Percentiles rank a stretch among this genome's conserved stretches.
Conservation (phyloP, 257 asterid species). For the Fraxinus excelsior region DNA sequence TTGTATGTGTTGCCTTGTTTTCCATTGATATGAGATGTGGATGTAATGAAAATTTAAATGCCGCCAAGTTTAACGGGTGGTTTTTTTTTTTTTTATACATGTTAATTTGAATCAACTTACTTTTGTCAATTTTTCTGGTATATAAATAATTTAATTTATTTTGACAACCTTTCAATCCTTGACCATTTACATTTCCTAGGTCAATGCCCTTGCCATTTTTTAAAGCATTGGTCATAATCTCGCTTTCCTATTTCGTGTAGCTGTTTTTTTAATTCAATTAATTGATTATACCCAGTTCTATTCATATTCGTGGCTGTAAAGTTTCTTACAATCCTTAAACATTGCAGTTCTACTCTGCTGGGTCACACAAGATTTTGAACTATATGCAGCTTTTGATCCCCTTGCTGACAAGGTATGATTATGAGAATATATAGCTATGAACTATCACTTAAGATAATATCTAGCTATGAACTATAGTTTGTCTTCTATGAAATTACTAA, state of each 20-base stretch:
- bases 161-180: background rate
- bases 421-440: constrained; percentile 17
- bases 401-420: constrained; percentile 95
- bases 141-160: background rate
- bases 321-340: constrained; percentile 24
- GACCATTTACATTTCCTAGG: background rate
- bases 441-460: background rate
- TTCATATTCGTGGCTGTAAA: constrained; percentile 10
- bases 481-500: background rate
- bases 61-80: background rate
- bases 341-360: constrained; percentile 90
- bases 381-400: constrained; percentile 98
- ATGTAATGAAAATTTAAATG: background rate
- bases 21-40: background rate
- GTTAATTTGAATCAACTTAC: background rate
- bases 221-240: background rate
- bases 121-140: background rate
- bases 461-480: background rate
- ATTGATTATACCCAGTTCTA: background rate
- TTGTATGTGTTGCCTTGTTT: background rate
- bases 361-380: constrained; percentile 96
- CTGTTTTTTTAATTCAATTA: constrained; percentile 1
- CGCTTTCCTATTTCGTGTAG: background rate
- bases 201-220: background rate
- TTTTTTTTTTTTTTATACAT: no score